phyloP scores from a whole-genome alignment of 2,329 filamentous ascomycete genomes.

The Huntiella bhutanensis region DNA sequence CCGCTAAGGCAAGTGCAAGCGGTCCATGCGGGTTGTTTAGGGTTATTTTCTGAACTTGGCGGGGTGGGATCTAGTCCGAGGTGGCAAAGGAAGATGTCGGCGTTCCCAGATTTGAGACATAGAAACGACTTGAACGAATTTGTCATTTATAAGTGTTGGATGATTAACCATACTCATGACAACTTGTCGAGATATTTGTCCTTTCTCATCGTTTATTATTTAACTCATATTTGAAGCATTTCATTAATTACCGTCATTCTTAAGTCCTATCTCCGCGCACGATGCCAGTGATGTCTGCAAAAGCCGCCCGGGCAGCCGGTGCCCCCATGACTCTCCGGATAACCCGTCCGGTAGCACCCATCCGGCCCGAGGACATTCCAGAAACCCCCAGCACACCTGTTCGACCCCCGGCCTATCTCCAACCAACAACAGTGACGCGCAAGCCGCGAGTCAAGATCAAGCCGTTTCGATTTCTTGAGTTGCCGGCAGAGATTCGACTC shows the following conservation, averaged over 20 bases:
- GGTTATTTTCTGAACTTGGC: too few relatives aligned
- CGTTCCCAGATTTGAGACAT: too few relatives aligned
- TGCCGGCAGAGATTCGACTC: slow-evolving; percentile 51
- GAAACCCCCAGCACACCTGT: not conserved
- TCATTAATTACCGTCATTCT: not conserved
- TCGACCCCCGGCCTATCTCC: not conserved
- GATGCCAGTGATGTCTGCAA: not conserved
- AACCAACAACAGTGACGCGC: not conserved
- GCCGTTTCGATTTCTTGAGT: slow-evolving; percentile 44
- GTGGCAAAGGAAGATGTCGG: too few relatives aligned
- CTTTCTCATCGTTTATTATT: not conserved
- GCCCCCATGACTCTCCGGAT: not conserved
- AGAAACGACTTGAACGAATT: too few relatives aligned
- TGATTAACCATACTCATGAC: too few relatives aligned
- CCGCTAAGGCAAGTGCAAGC: too few relatives aligned
- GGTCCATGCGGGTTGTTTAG: too few relatives aligned
- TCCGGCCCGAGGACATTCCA: not conserved
- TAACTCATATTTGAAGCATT: not conserved
- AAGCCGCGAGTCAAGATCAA: slow-evolving; percentile 19
- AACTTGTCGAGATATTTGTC: too few relatives aligned
- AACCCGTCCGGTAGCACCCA: not conserved
- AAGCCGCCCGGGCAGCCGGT: not conserved
- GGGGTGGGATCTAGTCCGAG: too few relatives aligned
- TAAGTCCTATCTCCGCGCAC: not conserved
- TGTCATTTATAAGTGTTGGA: too few relatives aligned